Base-by-base conservation (phyloP, 441 rosid species). In the Gossypium schwendimanii region DNA sequence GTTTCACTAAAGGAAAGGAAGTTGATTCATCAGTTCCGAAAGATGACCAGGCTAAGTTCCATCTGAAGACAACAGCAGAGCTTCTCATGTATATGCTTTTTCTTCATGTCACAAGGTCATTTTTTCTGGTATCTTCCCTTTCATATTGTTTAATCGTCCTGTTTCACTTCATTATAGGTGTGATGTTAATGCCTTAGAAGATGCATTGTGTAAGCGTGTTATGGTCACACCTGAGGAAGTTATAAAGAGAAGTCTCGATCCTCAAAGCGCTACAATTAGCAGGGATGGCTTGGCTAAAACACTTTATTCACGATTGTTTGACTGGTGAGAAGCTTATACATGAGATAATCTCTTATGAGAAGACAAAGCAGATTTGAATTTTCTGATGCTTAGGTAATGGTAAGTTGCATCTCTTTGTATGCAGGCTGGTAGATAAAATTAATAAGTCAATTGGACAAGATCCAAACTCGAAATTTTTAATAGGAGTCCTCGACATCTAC, bases 61-160 rank as follows among this genome's bases (percentile, higher is more conserved):
- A 92, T 83, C 97, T 94, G 47, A 83, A 87, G 75, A 92, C 84
- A 77, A 83, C 87, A 64, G 91, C 99, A n/a, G 99, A 89, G 78
- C 97, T 94, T 75, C 94, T 94, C 73, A 94, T 89, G 99, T 94
- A 86, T 24, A 39, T 39, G 11, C 17, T 53, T 53, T 73, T 59
- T 21, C 62, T 9, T 52, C 63, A 28, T 28, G 21, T 52, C 39
- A 54, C 9, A 24, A 15, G 31, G 47, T 17, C 39, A 24, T 21
- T 45, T 61, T 64, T 72, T 64, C 5, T 39, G 18, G 21, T 64
- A 53, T 39, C 41, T 73, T 54, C 57, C 3, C 49, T 63, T 66
- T 63, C 39, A 20, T 63, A 7, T 63, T 53, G 31, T 23, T 88
- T 79, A 81, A 93, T 23, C n/a, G 6, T 23, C 6, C 11, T 23